These are phyloP conservation scores for Gnetum montanum DNA, from an alignment of 75 land plant genomes.

Conservation along the genomic window DNA sequence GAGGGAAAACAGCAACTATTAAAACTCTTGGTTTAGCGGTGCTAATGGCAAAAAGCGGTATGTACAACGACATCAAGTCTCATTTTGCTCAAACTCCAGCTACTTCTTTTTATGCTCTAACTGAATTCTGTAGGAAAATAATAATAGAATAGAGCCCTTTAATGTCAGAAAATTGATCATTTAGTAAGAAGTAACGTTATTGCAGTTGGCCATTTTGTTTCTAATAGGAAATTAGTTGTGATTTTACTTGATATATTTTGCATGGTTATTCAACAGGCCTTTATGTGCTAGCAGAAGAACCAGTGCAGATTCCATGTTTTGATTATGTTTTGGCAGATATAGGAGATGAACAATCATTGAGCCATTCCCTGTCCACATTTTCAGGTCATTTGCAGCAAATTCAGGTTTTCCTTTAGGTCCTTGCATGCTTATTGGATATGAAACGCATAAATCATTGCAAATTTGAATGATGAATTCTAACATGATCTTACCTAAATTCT, in stretches of 20 bases:
- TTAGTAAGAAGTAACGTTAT: background rate
- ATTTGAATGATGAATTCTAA: no score
- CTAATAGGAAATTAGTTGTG: no score
- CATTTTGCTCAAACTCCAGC: no score
- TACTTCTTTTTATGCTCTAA: no score
- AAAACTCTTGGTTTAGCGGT: slow-evolving; percentile 87
- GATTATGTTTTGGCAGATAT: slow-evolving; percentile 85
- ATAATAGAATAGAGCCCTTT: no score
- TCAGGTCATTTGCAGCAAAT: slow-evolving; percentile 86
- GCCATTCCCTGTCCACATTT: slow-evolving; percentile 91
- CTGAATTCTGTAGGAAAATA: no score
- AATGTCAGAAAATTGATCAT: no score
- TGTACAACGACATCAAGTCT: no score
- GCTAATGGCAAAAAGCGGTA: slow-evolving; percentile 93
- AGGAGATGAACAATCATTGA: slow-evolving; percentile 89
- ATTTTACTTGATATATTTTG: no score
- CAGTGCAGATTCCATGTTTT: slow-evolving; percentile 78
- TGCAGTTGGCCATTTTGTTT: background rate
- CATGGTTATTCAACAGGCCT: slow-evolving; percentile 45
- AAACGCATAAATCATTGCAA: no score
- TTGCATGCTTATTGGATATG: no score
- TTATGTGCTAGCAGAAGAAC: slow-evolving; percentile 74
- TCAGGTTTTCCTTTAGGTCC: slow-evolving; percentile 37
- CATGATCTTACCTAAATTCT: no score
- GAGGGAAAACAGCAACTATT: slow-evolving; percentile 88